Base-by-base conservation (phyloP, 1,284 basidiomycete species). In the Stygiomarasmius scandens region DNA sequence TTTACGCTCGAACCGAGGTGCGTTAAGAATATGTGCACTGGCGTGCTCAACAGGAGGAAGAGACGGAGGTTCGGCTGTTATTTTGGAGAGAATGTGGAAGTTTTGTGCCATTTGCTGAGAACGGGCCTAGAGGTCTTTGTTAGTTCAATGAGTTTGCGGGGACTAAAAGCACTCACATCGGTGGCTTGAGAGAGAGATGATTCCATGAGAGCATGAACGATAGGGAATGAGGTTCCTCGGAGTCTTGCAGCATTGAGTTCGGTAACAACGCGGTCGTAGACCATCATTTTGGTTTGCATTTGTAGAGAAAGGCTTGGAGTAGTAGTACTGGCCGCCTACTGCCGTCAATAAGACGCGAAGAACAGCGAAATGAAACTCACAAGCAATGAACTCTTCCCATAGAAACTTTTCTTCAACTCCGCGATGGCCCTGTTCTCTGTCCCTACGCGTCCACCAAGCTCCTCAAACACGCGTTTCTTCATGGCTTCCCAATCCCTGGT, bases 231-330 rank as follows among this genome's bases (percentile, higher is more conserved):
- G 8, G 80, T 85, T 5, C 85, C 88, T 16, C 87, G 82, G 14
- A 89, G 76, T 47, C 93, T 78, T 6, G 91, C 83, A 49, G 83
- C 75, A 70, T 93, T 95, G 49, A 95, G 74, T 32, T 90, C 85
- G 16, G 82, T 75, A 44, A 96, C 78, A 29, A 92, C 87, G 56
- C 85, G 85, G 72, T 94, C 92, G 70, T 96, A 98, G n/a, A 86
- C 87, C 85, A 96, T 92, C 93, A 96, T 96, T 75, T 94, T 94
- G 70, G 84, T 89, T 74, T 96, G 95, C 83, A 93, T 89, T 65
- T 91, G 87, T 50, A 91, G 71, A 20, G 80, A 86, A 22, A 87
- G 75, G 58, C 79, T 82, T 0, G 86, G 83, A 2, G 79, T 74
- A 19, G 79, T 74, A 19, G 24, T 41, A 41, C 57, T 47, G 52